Conservation (phyloP, 139 green algal species). For the Limnomonas spitsbergensis region DNA sequence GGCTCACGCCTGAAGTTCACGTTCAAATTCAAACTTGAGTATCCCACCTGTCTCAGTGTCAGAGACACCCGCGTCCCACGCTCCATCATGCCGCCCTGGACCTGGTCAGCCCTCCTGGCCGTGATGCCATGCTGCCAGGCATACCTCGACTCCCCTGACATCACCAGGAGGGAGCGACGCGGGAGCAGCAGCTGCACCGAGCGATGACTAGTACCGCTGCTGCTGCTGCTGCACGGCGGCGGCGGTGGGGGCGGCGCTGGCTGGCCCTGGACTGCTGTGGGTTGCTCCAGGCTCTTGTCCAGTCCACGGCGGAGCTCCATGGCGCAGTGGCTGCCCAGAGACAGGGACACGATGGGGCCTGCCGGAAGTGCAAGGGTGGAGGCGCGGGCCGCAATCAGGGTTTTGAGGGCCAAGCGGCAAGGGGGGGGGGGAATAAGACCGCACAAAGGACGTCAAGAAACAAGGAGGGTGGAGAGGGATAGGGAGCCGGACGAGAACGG, state of each 20-base stretch:
- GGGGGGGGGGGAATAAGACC: neutral
- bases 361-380: too few relatives aligned
- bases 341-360: constrained; percentile 82
- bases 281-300: neutral
- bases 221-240: constrained; percentile 15
- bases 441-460: neutral
- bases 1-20: too few relatives aligned
- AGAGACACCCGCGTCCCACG: constrained; percentile 65
- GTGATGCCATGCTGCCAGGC: constrained; percentile 89
- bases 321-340: constrained; percentile 60
- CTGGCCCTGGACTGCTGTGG: constrained; percentile 6
- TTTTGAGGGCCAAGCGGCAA: neutral
- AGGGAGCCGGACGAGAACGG: too few relatives aligned
- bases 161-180: constrained; percentile 78
- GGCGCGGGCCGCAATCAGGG: too few relatives aligned
- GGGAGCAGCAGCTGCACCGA: constrained; percentile 67
- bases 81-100: constrained; percentile 19
- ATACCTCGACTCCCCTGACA: constrained; percentile 75
- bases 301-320: constrained; percentile 82
- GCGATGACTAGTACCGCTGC: neutral
- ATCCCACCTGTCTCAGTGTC: constrained; percentile 79
- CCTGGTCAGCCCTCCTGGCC: constrained; percentile 40
- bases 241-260: neutral
- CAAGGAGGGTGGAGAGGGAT: too few relatives aligned
- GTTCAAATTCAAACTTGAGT: too few relatives aligned